Percentiles rank a stretch among this genome's conserved stretches.
Evolutionary conservation across 1,284 basidiomycete species (phyloP).

Genomic region (Xanthoconium separans): DNA sequence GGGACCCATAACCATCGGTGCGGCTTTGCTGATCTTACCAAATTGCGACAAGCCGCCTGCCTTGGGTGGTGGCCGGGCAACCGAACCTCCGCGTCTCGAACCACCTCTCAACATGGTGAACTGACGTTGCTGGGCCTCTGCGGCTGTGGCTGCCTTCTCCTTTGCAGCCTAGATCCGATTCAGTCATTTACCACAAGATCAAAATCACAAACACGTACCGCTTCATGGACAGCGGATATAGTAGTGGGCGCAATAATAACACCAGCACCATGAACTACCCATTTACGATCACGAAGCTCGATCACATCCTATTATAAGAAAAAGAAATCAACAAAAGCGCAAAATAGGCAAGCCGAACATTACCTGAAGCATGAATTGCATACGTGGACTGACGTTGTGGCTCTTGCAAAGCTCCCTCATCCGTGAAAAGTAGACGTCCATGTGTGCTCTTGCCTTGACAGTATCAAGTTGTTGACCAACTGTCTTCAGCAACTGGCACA

Average conservation of each 20-base stretch:
- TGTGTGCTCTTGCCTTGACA: slow-evolving; percentile 75
- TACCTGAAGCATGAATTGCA: slow-evolving; percentile 95
- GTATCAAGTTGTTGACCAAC: slow-evolving; percentile 85
- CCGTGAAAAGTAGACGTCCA: slow-evolving; percentile 92
- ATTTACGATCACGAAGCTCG: slow-evolving; percentile 83
- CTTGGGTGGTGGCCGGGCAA: slow-evolving; percentile 67
- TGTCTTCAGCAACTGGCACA: slow-evolving; percentile 90
- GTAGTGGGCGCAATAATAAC: slow-evolving; percentile 81
- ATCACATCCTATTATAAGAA: slow-evolving; percentile 68
- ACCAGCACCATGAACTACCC: slow-evolving; percentile 74
- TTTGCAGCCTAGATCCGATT: slow-evolving; percentile 52
- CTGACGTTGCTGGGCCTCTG: slow-evolving; percentile 56
- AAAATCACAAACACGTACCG: slow-evolving; percentile 47
- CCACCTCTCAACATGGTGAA: slow-evolving; percentile 73
- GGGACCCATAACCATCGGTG: slow-evolving; percentile 73
- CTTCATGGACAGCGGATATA: slow-evolving; percentile 84
- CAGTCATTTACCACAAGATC: slow-evolving; percentile 8
- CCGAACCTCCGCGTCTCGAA: slow-evolving; percentile 72
- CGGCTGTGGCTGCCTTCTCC: slow-evolving; percentile 55
- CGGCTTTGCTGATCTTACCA: slow-evolving; percentile 76
- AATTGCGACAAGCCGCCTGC: slow-evolving; percentile 87
- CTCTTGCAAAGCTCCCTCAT: slow-evolving; percentile 83
- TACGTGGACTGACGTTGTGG: slow-evolving; percentile 77
- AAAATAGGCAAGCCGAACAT: slow-evolving; percentile 25
- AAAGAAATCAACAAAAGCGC: slow-evolving; percentile 7